phyloP scores from a whole-genome alignment of 371 early-diverging fungal genomes.

The Rhizopus sp. region DNA sequence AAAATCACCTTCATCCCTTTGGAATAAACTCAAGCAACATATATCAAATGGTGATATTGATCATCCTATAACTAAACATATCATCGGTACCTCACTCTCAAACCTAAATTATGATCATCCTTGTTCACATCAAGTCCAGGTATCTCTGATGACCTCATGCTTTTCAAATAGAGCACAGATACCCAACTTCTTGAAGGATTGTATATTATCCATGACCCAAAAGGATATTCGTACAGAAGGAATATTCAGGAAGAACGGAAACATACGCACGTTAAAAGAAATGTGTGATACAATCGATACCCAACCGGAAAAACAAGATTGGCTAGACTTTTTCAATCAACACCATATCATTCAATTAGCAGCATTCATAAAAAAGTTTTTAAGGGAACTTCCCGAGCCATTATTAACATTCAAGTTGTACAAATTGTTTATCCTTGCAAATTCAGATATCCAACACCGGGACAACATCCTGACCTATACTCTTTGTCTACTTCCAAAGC shows the following conservation, averaged over 20 bases:
- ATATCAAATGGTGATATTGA: constrained; percentile 10
- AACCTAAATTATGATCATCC: constrained; percentile 8
- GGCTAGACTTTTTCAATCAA: constrained; percentile 48
- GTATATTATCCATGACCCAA: constrained; percentile 20
- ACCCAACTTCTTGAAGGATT: constrained; percentile 23
- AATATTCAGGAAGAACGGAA: constrained; percentile 96
- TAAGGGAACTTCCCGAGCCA: constrained; percentile 94
- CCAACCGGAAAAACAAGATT: constrained; percentile 12
- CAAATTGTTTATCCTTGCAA: constrained; percentile 64
- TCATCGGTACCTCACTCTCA: constrained; percentile 21
- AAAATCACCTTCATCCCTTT: constrained; percentile 14
- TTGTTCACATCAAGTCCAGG: background rate
- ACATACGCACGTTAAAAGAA: constrained; percentile 84
- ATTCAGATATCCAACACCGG: constrained; percentile 30
- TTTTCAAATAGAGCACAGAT: constrained; percentile 23
- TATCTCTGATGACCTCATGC: constrained; percentile 20
- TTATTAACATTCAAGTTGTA: constrained; percentile 85
- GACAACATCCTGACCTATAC: constrained; percentile 66
- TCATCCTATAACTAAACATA: constrained; percentile 4
- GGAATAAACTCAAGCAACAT: constrained; percentile 29
- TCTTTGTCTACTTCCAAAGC: constrained; percentile 82
- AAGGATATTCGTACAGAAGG: constrained; percentile 89
- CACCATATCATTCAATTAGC: constrained; percentile 84
- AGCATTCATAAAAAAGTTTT: constrained; percentile 89
- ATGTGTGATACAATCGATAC: constrained; percentile 76